A percentile compares a stretch with the other conserved stretches of the same genome.
Conservation (phyloP, 2,329 filamentous ascomycete species). For the Fusarium odoratissimum region DNA sequence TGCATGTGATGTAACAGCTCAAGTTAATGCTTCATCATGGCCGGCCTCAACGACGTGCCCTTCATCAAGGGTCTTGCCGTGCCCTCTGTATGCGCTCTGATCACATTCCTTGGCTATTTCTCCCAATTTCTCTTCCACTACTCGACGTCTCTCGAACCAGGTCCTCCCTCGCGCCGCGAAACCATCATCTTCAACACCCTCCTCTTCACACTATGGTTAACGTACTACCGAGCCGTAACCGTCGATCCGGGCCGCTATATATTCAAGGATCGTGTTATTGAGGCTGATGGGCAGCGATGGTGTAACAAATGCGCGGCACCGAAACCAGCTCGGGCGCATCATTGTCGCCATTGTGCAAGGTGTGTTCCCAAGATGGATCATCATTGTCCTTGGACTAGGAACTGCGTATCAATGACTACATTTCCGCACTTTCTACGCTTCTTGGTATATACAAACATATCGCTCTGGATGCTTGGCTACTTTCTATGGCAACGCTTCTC, state of each 20-base stretch:
- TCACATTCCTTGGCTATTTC: conserved; percentile 76
- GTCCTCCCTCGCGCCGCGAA: conserved; percentile 68
- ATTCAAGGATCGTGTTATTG: conserved; percentile 54
- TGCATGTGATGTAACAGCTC: conserved; percentile 23
- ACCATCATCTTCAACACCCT: conserved; percentile 73
- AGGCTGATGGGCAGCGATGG: conserved; percentile 62
- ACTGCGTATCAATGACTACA: conserved; percentile 85
- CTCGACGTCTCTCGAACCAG: conserved; percentile 63
- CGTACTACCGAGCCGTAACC: conserved; percentile 72
- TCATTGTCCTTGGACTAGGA: conserved; percentile 86
- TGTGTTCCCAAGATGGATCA: conserved; percentile 88
- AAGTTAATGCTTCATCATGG: conserved; percentile 48
- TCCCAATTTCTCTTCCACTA: conserved; percentile 77
- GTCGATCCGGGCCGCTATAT: conserved; percentile 68
- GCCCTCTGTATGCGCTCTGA: conserved; percentile 74
- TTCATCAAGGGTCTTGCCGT: conserved; percentile 70
- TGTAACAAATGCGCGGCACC: conserved; percentile 80
- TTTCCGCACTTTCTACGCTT: conserved; percentile 88
- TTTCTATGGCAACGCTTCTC: conserved; percentile 70
- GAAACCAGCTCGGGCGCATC: conserved; percentile 83
- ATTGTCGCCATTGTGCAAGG: conserved; percentile 80
- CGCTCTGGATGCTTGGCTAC: conserved; percentile 71
- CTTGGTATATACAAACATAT: conserved; percentile 73
- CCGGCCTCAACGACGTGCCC: conserved; percentile 56
- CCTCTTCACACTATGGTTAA: conserved; percentile 73